Percentiles rank a stretch among this genome's conserved stretches.
Conservation (phyloP, 2,329 filamentous ascomycete genomes). For the Dothidotthia symphoricarpi region DNA sequence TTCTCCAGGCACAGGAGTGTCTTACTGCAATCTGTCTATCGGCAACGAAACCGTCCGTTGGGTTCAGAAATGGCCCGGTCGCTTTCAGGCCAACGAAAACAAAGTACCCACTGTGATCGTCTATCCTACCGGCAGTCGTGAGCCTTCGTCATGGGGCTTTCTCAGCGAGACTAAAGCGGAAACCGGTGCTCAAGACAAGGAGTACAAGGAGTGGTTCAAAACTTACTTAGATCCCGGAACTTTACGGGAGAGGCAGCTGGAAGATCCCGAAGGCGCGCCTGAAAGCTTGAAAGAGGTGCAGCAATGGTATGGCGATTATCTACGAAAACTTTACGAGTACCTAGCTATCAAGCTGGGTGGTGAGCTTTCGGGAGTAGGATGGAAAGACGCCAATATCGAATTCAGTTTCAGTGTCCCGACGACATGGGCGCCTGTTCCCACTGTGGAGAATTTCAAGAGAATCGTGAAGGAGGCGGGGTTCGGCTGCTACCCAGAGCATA, state of each 20-base stretch:
- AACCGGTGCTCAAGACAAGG: constrained; percentile 47
- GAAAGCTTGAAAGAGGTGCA: constrained; percentile 46
- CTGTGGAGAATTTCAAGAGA: constrained; percentile 53
- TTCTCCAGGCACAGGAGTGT: constrained; percentile 43
- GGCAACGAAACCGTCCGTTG: constrained; percentile 34
- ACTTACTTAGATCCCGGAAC: constrained; percentile 53
- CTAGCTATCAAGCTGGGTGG: constrained; percentile 42
- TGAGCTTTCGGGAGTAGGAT: constrained; percentile 39
- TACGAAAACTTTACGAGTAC: constrained; percentile 53
- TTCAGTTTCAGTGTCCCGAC: constrained; percentile 60
- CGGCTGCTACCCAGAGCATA: constrained; percentile 42
- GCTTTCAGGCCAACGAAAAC: constrained; percentile 53
- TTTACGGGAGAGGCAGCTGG: constrained; percentile 44
- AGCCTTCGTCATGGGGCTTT: constrained; percentile 55
- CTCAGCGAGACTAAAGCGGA: constrained; percentile 45
- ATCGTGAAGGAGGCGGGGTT: constrained; percentile 53
- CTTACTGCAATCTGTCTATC: constrained; percentile 40
- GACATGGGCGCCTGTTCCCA: constrained; percentile 53
- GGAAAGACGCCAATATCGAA: constrained; percentile 48
- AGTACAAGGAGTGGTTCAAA: constrained; percentile 55
- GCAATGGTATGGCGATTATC: constrained; percentile 47
- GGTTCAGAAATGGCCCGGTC: constrained; percentile 55
- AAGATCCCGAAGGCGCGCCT: constrained; percentile 48
- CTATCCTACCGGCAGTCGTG: constrained; percentile 42
- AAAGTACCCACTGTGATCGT: constrained; percentile 52